A percentile compares a stretch with the other conserved stretches of the same genome.
Conservation (phyloP, 2,329 filamentous ascomycete genomes). For the Aspergillus sp. region DNA sequence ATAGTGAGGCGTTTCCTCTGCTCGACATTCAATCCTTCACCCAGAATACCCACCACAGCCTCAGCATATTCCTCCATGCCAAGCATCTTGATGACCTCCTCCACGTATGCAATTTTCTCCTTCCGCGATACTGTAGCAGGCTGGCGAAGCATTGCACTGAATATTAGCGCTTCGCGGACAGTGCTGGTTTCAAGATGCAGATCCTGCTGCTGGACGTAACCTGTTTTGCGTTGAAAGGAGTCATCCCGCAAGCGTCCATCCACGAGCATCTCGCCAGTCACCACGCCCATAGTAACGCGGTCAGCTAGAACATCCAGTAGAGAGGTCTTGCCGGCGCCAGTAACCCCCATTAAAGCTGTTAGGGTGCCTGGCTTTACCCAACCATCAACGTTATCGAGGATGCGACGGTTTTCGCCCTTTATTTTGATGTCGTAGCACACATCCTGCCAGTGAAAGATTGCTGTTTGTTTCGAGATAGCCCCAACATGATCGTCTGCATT, state of each 20-base stretch:
- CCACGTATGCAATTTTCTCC: slow-evolving; percentile 82
- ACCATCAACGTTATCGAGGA: slow-evolving; percentile 81
- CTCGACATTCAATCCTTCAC: slow-evolving; percentile 67
- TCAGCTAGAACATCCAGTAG: slow-evolving; percentile 81
- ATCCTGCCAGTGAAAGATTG: slow-evolving; percentile 78
- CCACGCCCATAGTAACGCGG: slow-evolving; percentile 80
- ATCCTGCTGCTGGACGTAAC: slow-evolving; percentile 79
- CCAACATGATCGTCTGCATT: slow-evolving; percentile 67
- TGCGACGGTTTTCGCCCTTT: slow-evolving; percentile 69
- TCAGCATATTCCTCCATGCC: slow-evolving; percentile 88
- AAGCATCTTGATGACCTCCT: slow-evolving; percentile 82
- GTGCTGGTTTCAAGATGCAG: slow-evolving; percentile 80
- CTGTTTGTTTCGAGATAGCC: slow-evolving; percentile 72
- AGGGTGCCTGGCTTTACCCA: slow-evolving; percentile 91
- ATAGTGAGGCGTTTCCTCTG: slow-evolving; percentile 77
- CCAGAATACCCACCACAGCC: slow-evolving; percentile 81
- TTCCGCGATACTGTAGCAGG: slow-evolving; percentile 66
- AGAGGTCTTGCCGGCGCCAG: slow-evolving; percentile 87
- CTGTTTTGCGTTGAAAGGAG: slow-evolving; percentile 62
- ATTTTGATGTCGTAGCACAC: slow-evolving; percentile 81
- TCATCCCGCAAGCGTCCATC: slow-evolving; percentile 70
- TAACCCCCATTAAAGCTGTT: slow-evolving; percentile 86
- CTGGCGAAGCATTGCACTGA: slow-evolving; percentile 81
- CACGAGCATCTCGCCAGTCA: slow-evolving; percentile 79
- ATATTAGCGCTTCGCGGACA: slow-evolving; percentile 81